Evolutionary conservation across 2,329 filamentous ascomycete species (phyloP), one percentile per base, ranked within the genome.

Genomic region (Graphilbum fragrans): DNA sequence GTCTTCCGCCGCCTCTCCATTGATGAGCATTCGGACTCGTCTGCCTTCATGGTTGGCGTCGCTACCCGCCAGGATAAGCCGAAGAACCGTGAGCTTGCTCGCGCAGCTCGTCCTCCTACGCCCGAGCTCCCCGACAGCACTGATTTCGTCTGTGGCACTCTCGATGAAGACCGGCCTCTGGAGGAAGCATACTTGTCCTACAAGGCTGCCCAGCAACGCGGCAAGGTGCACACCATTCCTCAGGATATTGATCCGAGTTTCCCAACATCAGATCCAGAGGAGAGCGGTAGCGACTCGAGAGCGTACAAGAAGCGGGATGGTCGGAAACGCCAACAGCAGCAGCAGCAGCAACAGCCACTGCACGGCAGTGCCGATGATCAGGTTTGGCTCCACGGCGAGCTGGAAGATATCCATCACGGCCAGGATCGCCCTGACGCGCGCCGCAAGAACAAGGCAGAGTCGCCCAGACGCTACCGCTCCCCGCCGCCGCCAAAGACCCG

Each of bases 191-290:
- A 95, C 58, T 73, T 94, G 42, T 84, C 85, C 2, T 86, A 83
- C 52, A 72, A 93, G 44, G 83, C 88, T 53, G 80, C 85, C 42
- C 80, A 84, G 50, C 82, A 87, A 52, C 80, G 80, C 37, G 80
- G 82, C 50, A 94, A 88, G 63, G 82, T 88, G 46, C 79, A 82
- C 47, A 58, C 77, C 23, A 86, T 90, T 23, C 90, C 92, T n/a
- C 92, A 96, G 56, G 92, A 96, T 52, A 94, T 95, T 45, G 92
- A 98, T 55, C 92, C 92, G 1, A 95, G 88, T 55, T 98, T 98
- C 58, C 92, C 92, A 0, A 88, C 87, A 1, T 94, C 88, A 0
- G 92, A 96, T 51, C 84, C 82, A 0, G 92, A 98, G 51, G 79
- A 90, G 22, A 84, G 85, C 37, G 83, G 86, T 31, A 78, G 85